A percentile compares a stretch with the other conserved stretches of the same genome.
phyloP scores from a whole-genome alignment of 768 basidiomycete species.

The Tulasnella sp. region DNA sequence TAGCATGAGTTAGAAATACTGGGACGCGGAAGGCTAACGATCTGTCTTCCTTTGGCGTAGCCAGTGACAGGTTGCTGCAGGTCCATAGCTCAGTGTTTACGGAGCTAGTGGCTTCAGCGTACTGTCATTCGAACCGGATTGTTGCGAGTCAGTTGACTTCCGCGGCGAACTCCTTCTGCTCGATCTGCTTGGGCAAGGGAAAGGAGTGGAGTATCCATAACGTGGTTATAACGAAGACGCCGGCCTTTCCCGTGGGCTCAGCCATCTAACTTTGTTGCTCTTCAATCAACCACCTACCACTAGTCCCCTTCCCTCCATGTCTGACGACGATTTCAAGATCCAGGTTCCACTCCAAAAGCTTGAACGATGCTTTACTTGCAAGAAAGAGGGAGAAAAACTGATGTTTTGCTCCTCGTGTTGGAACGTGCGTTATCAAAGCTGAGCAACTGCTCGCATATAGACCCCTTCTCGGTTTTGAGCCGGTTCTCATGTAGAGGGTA shows the following conservation, averaged over 20 bases:
- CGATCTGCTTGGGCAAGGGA: too few species aligned
- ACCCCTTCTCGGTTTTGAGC: not conserved
- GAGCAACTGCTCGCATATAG: not conserved
- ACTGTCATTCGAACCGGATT: not conserved
- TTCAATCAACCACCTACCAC: too few species aligned
- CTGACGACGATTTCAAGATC: not conserved
- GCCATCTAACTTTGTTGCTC: too few species aligned
- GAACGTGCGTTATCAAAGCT: not conserved
- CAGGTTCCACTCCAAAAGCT: slow-evolving; percentile 1
- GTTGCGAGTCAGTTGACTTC: not conserved
- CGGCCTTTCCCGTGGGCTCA: not conserved
- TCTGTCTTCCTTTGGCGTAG: too few species aligned
- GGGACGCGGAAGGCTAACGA: too few species aligned
- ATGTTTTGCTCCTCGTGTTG: not conserved
- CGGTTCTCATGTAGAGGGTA: not conserved
- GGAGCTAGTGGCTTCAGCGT: not conserved
- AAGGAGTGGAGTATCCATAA: not conserved
- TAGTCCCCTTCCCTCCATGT: too few species aligned
- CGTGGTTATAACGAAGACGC: not conserved
- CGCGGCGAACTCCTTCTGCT: not conserved
- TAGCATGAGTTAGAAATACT: too few species aligned
- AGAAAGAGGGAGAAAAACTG: not conserved
- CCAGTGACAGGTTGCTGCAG: not conserved
- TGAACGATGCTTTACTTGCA: not conserved
- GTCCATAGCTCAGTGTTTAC: not conserved